Evolutionary conservation across 164 flowering plant genomes (phyloP).

Genomic region (Stephania yunnanensis): DNA sequence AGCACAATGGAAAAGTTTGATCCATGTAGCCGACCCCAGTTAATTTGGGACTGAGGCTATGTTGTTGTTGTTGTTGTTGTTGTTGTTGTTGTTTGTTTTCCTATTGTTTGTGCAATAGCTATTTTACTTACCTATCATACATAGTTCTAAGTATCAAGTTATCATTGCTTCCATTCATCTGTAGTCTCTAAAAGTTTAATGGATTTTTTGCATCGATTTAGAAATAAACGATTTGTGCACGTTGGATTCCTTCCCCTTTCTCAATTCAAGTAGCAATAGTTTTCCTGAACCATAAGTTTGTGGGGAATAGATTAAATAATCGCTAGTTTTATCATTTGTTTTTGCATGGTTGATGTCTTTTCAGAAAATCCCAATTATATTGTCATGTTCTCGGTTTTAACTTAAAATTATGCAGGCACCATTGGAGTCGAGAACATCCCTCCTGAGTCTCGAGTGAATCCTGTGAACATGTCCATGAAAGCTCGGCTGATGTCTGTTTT

Average conservation of each 20-base stretch:
- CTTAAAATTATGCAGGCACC: slow-evolving; percentile 45
- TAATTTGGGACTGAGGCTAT: no score
- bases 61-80: no score
- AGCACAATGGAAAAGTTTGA: no score
- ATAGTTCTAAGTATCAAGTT: not conserved
- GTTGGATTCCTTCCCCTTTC: not conserved
- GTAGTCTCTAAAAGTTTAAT: not conserved
- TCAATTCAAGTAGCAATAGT: not conserved
- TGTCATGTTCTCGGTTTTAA: not conserved
- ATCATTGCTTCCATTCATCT: not conserved
- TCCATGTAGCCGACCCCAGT: no score
- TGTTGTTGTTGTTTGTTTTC: no score
- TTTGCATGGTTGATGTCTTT: not conserved
- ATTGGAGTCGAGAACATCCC: slow-evolving; percentile 43
- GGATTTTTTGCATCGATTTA: not conserved
- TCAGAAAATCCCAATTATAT: not conserved
- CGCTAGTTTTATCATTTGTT: not conserved
- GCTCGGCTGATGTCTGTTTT: slow-evolving; percentile 64
- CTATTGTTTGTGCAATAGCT: not conserved
- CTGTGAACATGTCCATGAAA: slow-evolving; percentile 57
- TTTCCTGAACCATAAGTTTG: not conserved
- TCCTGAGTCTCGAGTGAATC: slow-evolving; percentile 51
- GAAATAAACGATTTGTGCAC: not conserved
- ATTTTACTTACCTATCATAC: not conserved
- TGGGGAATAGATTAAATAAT: not conserved